Conservation (phyloP, 1,139 yeast genomes). For the Scheffersomyces illinoinensis region DNA sequence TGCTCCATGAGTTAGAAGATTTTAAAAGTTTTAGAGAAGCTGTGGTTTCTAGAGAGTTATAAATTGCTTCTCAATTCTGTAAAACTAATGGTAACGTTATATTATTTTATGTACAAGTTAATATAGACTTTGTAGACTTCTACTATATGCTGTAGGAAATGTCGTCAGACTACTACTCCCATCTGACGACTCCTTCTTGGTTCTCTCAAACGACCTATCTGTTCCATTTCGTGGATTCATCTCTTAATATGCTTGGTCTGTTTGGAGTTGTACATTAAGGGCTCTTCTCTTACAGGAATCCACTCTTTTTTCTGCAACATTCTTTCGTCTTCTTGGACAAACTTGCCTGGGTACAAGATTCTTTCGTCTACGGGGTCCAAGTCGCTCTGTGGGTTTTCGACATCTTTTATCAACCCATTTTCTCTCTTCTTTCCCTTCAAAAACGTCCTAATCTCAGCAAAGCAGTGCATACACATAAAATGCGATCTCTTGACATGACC, state of each 20-base stretch:
- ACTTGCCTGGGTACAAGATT: constrained; percentile 75
- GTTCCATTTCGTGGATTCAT: not conserved
- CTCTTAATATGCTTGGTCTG: constrained; percentile 25
- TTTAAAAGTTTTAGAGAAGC: not conserved
- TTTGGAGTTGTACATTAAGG: constrained; percentile 27
- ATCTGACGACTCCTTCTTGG: constrained; percentile 1
- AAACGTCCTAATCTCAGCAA: constrained; percentile 70
- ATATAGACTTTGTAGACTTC: not conserved
- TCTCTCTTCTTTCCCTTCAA: constrained; percentile 57
- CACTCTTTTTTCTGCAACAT: constrained; percentile 56
- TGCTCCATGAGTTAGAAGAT: constrained; percentile 55
- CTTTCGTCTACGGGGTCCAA: constrained; percentile 64
- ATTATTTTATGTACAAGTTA: not conserved
- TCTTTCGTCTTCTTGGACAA: constrained; percentile 45
- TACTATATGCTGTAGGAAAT: not conserved
- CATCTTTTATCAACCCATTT: constrained; percentile 26
- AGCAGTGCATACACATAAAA: constrained; percentile 91
- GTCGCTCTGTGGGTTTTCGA: constrained; percentile 45
- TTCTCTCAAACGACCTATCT: constrained; percentile 3
- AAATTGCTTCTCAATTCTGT: not conserved
- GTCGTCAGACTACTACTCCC: not conserved
- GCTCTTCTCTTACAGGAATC: constrained; percentile 51
- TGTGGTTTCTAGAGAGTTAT: not conserved
- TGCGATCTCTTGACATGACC: constrained; percentile 91
- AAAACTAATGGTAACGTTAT: not conserved